Evolutionary conservation across 2,329 filamentous ascomycete genomes (phyloP).

Genomic region (Diplodia sapinea): DNA sequence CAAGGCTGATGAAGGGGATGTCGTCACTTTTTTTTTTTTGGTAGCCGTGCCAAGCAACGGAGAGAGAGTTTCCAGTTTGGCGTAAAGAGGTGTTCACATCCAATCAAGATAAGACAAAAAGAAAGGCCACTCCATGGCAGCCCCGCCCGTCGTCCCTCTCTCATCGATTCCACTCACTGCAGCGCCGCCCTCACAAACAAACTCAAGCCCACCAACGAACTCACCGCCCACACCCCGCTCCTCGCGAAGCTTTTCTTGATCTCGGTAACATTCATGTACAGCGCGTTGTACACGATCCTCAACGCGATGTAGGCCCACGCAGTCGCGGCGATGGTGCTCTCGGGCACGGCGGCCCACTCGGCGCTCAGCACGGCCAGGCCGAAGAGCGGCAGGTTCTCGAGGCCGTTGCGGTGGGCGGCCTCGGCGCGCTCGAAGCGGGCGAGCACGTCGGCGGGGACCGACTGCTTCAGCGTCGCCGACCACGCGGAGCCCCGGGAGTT

Average conservation of each 20-base stretch:
- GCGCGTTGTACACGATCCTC: constrained; percentile 36
- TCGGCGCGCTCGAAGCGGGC: constrained; percentile 53
- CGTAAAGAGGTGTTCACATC: neutral
- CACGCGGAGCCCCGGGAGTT: constrained; percentile 49
- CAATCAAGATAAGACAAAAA: neutral
- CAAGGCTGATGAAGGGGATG: no score
- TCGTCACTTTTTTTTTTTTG: no score
- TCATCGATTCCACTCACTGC: neutral
- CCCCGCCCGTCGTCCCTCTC: no score
- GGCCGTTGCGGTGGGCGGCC: constrained; percentile 53
- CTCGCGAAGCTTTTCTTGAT: constrained; percentile 36
- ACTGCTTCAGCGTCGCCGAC: constrained; percentile 45
- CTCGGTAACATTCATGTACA: constrained; percentile 37
- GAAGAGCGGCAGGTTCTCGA: constrained; percentile 56
- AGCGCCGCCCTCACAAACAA: constrained; percentile 37
- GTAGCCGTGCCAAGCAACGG: no score
- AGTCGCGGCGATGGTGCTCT: constrained; percentile 5
- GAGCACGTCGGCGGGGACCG: constrained; percentile 46
- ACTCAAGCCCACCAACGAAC: constrained; percentile 33
- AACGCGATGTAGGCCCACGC: constrained; percentile 35
- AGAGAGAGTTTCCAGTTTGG: no score
- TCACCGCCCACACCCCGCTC: constrained; percentile 34
- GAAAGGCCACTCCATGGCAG: no score
- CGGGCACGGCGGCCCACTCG: constrained; percentile 47
- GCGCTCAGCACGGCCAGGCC: constrained; percentile 52